These are phyloP conservation scores for Podila epigama DNA, from an alignment of 192 early-diverging fungal species.

Conservation along the genomic window DNA sequence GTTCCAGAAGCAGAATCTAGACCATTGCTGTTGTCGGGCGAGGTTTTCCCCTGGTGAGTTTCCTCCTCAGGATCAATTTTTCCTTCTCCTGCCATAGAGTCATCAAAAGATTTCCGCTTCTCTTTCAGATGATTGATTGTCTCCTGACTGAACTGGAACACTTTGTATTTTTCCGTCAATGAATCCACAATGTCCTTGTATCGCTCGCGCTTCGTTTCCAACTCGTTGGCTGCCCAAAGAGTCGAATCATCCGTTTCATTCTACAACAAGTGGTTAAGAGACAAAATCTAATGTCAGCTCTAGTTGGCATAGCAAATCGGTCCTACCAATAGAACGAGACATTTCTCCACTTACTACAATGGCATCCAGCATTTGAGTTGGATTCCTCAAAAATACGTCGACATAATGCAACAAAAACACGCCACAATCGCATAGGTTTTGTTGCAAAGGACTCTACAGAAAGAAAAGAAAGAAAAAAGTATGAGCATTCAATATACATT, in stretches of 20 bases:
- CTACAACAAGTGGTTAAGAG: not conserved
- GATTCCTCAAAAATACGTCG: constrained; percentile 66
- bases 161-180: constrained; percentile 18
- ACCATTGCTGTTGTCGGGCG: not conserved
- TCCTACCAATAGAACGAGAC: no score
- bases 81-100: not conserved
- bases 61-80: not conserved
- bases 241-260: constrained; percentile 24
- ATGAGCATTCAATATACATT: not conserved
- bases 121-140: constrained; percentile 27
- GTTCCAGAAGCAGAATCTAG: not conserved
- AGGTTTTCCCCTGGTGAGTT: not conserved
- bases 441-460: constrained; percentile 69
- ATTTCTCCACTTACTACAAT: constrained; percentile 36
- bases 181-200: constrained; percentile 22
- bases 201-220: constrained; percentile 21
- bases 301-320: no score
- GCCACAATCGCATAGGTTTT: constrained; percentile 88
- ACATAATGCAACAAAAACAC: constrained; percentile 82
- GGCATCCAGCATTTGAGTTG: constrained; percentile 6
- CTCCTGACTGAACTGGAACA: constrained; percentile 17
- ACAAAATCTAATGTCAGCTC: not conserved
- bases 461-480: not conserved
- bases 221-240: constrained; percentile 20
- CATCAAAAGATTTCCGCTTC: constrained; percentile 8